A percentile compares a stretch with the other conserved stretches of the same genome.
These are phyloP conservation scores for Globisporangium nagaii DNA, from an alignment of 352 stramenopile species.

Conservation along the genomic window DNA sequence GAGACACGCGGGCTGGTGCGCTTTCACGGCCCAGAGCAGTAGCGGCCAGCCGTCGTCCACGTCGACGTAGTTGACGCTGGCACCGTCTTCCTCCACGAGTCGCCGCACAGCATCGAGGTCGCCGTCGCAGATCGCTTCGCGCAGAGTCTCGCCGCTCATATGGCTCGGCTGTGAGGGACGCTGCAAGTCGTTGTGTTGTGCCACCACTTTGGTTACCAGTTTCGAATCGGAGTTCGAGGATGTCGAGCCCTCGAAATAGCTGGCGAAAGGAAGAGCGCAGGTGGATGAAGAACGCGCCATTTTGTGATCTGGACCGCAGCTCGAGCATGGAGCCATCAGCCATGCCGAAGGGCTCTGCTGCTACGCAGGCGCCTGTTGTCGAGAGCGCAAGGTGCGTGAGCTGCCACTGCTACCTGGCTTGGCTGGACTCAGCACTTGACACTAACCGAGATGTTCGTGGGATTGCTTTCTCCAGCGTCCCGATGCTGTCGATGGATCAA, in stretches of 20 bases:
- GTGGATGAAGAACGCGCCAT: too few species aligned
- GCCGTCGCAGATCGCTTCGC: constrained; percentile 37
- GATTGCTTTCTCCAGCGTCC: neutral
- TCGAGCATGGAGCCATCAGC: neutral
- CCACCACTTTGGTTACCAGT: too few species aligned
- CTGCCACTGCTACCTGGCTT: too few species aligned
- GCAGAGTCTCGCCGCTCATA: constrained; percentile 33
- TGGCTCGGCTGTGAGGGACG: too few species aligned
- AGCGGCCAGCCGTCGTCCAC: constrained; percentile 34
- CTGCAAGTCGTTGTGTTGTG: too few species aligned
- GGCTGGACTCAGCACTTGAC: too few species aligned
- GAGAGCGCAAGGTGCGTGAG: neutral
- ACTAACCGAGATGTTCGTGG: too few species aligned
- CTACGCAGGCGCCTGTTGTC: neutral
- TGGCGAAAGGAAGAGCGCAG: too few species aligned
- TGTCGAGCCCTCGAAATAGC: too few species aligned
- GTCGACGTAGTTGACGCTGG: constrained; percentile 34
- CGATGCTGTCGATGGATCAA: constrained; percentile 23
- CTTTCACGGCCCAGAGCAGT: constrained; percentile 37
- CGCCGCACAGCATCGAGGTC: constrained; percentile 11
- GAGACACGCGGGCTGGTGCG: constrained; percentile 21
- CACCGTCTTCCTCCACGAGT: constrained; percentile 20
- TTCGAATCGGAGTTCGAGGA: too few species aligned
- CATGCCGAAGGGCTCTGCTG: neutral
- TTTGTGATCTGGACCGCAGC: too few species aligned